A percentile compares a stretch with the other conserved stretches of the same genome.
Evolutionary conservation across 306 rosid genomes (phyloP).

Genomic region (Glycine soja): DNA sequence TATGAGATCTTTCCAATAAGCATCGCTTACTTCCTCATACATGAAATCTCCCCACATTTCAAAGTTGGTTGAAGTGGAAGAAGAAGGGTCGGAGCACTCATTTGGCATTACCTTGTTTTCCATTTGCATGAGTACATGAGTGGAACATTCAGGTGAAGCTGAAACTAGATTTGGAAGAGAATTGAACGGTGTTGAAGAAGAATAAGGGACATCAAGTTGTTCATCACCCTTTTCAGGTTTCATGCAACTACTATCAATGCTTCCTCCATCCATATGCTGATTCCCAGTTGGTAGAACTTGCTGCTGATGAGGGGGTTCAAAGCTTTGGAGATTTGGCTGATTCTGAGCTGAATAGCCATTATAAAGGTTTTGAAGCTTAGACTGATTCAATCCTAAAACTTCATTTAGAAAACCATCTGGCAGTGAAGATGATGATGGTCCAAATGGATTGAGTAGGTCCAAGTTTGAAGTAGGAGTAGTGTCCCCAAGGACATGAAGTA

Average conservation of each 20-base stretch:
- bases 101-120: conserved; percentile 43
- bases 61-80: conserved; percentile 58
- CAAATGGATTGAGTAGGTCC: conserved; percentile 49
- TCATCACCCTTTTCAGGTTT: conserved; percentile 32
- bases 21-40: conserved; percentile 55
- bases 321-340: conserved; percentile 44
- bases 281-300: conserved; percentile 6
- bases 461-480: conserved; percentile 29
- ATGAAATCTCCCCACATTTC: conserved; percentile 66
- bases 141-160: conserved; percentile 51
- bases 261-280: conserved; percentile 30
- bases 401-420: conserved; percentile 47
- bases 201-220: conserved; percentile 33
- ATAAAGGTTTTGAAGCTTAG: conserved; percentile 42
- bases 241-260: conserved; percentile 23
- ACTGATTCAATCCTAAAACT: conserved; percentile 45
- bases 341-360: conserved; percentile 41
- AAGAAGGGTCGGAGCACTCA: conserved; percentile 43
- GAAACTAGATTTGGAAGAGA: conserved; percentile 61
- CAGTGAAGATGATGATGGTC: conserved; percentile 42
- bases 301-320: conserved; percentile 39
- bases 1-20: conserved; percentile 65
- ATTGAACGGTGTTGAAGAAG: conserved; percentile 40
- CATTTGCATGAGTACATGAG: conserved; percentile 27
- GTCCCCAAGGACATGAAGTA: conserved; percentile 55